Base-by-base conservation (phyloP, 768 basidiomycete genomes). In the Mycena galericulata region DNA sequence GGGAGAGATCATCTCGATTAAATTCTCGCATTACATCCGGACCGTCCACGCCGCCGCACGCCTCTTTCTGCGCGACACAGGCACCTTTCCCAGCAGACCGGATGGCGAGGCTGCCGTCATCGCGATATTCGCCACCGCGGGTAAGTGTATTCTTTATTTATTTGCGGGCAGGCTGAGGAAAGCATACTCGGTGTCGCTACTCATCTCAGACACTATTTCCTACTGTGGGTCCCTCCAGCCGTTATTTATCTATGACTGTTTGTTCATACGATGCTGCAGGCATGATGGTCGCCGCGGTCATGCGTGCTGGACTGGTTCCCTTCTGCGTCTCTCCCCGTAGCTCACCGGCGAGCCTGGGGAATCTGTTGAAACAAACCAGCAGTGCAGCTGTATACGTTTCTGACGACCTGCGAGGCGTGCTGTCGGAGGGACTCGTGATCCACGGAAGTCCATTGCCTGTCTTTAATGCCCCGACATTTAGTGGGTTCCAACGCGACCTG, bases 291-390 rank as follows among this genome's bases (percentile, higher is more conserved):
- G 58, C 65, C 5, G 73, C 68, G 2, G 65, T 68, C 30, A 67
- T 73, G 68, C 72, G 72, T 4, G 55, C 63, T 3, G 75, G 72
- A 18, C 27, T 68, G 20, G 34, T 57, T 30, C 70, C 75, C 0
- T 83, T 83, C 69, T 79, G 80, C 2, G 74, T 84, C 55, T 81
- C 81, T 1, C 72, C 77, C 2, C 73, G 79, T 2, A 82, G 82
- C 68, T 79, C 82, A 1, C 69, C 75, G 1, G 47, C 71, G 15
- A 77, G 78, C 0, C 66, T 81, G 10, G 75, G 72, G 12, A 75
- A 81, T 49, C 70, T 82, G 3, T 54, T 81, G 4, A 24, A 47
- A 12, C n/a, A n/a, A n/a, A n/a, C n/a, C n/a, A n/a, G n/a, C n/a
- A n/a, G n/a, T n/a, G n/a, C n/a, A n/a, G n/a, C n/a, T n/a, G n/a